Base-by-base conservation (phyloP, 164 flowering plant species). In the Stephania cephalantha region DNA sequence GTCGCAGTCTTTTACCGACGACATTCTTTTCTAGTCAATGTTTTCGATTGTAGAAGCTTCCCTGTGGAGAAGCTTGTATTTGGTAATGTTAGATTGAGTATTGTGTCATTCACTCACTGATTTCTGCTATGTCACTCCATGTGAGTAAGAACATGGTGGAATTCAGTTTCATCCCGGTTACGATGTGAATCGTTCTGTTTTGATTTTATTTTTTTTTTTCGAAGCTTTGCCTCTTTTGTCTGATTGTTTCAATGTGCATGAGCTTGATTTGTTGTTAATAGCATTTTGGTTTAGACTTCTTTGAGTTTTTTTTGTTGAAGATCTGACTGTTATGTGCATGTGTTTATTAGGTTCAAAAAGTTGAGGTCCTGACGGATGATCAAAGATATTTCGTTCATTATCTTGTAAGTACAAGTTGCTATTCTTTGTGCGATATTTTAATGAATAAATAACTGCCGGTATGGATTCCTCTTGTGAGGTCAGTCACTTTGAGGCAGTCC, bases 371-470 rank as follows among this genome's bases (percentile, higher is more conserved):
- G 63, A 88, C 88, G 82, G 88, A 90, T 69, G 92, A 92, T 46
- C 86, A 88, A 89, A 91, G 81, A 86, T 95, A 91, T 80, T 92
- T 85, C 76, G 93, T 95, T 74, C 98, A 95, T 80, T 95, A 95
- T 83, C 98, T 91, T 76, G 98, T 95, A 85, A 87, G 97, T 83
- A 30, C 58, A 25, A 61, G 66, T 3, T 61, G 66, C 66, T 61
- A 18, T 58, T 5, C 66, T 35, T 35, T 35, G 42, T 35, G 42
- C 4, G 42, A 35, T 35, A 35, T 35, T 35, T 35, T 2, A 35
- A 35, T 2, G 42, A 35, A 35, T 35, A 1, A 17, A 53, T 10
- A 55, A 29, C 45, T 2, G 7, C 17, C 9, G 63, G n/a, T 29
- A 71, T 63, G 20, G 66, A 63, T 20, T 20, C 29, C 29, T 31